These are phyloP conservation scores for Myxozyma mucilagina DNA, from an alignment of 805 yeast species.

Conservation along the genomic window DNA sequence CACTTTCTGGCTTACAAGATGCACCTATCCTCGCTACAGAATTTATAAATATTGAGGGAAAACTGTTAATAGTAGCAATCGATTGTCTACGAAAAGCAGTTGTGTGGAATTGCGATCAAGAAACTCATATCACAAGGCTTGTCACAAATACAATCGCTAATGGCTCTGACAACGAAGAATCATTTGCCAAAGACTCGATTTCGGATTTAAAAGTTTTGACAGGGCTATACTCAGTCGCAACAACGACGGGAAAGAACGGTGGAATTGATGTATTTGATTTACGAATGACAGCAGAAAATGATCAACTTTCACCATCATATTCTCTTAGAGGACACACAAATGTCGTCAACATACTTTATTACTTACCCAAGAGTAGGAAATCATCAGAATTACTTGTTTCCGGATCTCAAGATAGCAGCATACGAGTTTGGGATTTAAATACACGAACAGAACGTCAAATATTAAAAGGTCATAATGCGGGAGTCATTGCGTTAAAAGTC, in stretches of 20 bases:
- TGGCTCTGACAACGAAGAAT: not conserved
- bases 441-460: constrained; percentile 1
- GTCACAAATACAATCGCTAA: not conserved
- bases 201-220: constrained; percentile 12
- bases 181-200: constrained; percentile 10
- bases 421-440: constrained; percentile 21
- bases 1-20: not conserved
- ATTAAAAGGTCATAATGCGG: constrained; percentile 21
- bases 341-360: constrained; percentile 18
- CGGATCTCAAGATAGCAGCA: constrained; percentile 22
- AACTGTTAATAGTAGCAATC: constrained; percentile 9
- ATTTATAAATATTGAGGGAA: constrained; percentile 31
- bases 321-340: constrained; percentile 16
- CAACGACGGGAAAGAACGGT: constrained; percentile 13
- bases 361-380: not conserved
- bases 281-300: not conserved
- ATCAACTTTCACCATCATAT: not conserved
- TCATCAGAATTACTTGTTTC: constrained; percentile 12
- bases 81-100: constrained; percentile 27
- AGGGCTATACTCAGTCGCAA: constrained; percentile 3
- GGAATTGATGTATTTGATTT: constrained; percentile 18
- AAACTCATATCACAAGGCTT: not conserved
- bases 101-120: constrained; percentile 13
- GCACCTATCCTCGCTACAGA: constrained; percentile 21
- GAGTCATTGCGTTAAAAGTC: constrained; percentile 16